Conservation (phyloP, 2,329 filamentous ascomycete species). For the Podosphaera leucotricha region DNA sequence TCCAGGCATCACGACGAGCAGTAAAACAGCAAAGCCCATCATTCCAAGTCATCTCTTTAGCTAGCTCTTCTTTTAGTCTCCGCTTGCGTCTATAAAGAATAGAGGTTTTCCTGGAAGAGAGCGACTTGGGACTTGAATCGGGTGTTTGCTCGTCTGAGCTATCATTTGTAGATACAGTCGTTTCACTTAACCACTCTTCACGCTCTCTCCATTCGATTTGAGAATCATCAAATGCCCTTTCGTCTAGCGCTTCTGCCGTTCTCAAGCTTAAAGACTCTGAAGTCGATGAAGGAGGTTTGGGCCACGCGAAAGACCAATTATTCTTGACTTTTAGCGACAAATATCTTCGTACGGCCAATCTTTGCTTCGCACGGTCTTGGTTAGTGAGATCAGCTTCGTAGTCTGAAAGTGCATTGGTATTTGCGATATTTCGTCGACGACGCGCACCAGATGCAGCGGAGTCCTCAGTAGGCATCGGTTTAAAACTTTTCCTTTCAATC, state of each 20-base stretch:
- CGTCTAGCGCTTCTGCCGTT: neutral
- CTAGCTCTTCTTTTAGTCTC: constrained; percentile 24
- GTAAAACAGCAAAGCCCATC: constrained; percentile 60
- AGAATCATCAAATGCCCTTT: neutral
- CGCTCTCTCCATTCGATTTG: constrained; percentile 13
- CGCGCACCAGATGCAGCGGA: constrained; percentile 1
- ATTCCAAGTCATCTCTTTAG: constrained; percentile 54
- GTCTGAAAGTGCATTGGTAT: constrained; percentile 18
- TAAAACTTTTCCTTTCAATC: too few relatives aligned
- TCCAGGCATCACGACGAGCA: constrained; percentile 62
- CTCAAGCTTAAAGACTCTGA: constrained; percentile 1
- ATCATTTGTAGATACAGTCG: constrained; percentile 8
- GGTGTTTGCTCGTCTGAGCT: constrained; percentile 1
- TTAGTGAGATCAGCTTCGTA: constrained; percentile 37
- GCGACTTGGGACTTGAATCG: constrained; percentile 15
- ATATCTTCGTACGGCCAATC: constrained; percentile 34
- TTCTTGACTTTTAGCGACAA: constrained; percentile 29
- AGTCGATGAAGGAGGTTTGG: constrained; percentile 12
- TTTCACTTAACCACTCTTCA: constrained; percentile 15
- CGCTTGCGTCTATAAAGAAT: constrained; percentile 17
- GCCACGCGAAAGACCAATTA: constrained; percentile 39
- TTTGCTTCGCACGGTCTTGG: constrained; percentile 36
- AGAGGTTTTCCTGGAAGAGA: constrained; percentile 17
- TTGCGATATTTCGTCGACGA: constrained; percentile 12
- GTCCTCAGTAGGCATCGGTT: too few relatives aligned